Percentiles rank a stretch among this genome's conserved stretches.
Conservation (phyloP, 2,329 filamentous ascomycete species). For the Fusarium penzigii region DNA sequence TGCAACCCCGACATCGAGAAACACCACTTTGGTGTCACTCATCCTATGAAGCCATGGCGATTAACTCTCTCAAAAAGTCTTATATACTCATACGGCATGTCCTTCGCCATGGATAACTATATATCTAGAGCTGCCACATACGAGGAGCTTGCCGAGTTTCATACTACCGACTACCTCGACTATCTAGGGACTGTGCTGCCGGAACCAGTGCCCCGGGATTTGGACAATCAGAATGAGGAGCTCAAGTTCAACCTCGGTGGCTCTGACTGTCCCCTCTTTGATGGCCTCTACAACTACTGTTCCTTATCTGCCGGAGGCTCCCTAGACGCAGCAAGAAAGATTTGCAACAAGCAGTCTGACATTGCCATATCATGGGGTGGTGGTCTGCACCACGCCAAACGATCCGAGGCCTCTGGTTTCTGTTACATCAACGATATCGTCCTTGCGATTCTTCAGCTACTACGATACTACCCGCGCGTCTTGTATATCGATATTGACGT, state of each 20-base stretch:
- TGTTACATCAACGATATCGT: slow-evolving; percentile 99
- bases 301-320: slow-evolving; percentile 90
- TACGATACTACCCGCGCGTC: slow-evolving; percentile 80
- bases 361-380: slow-evolving; percentile 98
- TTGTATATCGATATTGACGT: slow-evolving; percentile 95
- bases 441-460: slow-evolving; percentile 83
- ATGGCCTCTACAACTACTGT: slow-evolving; percentile 93
- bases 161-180: slow-evolving; percentile 86
- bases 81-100: slow-evolving; percentile 92
- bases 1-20: slow-evolving; percentile 93
- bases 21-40: slow-evolving; percentile 94
- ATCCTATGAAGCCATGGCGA: slow-evolving; percentile 99
- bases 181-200: slow-evolving; percentile 76
- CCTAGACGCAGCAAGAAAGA: slow-evolving; percentile 85
- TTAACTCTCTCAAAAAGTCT: slow-evolving; percentile 93
- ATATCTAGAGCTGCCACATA: slow-evolving; percentile 80
- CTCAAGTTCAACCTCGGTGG: slow-evolving; percentile 82
- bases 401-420: slow-evolving; percentile 89
- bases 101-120: slow-evolving; percentile 95
- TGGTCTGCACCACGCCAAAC: slow-evolving; percentile 94
- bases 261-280: slow-evolving; percentile 94
- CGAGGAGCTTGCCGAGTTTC: slow-evolving; percentile 85
- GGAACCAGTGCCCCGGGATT: slow-evolving; percentile 62
- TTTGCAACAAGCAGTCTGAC: slow-evolving; percentile 83
- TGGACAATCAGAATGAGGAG: slow-evolving; percentile 64